phyloP scores from a whole-genome alignment of 1,284 basidiomycete genomes.

The Heterobasidion occidentale region DNA sequence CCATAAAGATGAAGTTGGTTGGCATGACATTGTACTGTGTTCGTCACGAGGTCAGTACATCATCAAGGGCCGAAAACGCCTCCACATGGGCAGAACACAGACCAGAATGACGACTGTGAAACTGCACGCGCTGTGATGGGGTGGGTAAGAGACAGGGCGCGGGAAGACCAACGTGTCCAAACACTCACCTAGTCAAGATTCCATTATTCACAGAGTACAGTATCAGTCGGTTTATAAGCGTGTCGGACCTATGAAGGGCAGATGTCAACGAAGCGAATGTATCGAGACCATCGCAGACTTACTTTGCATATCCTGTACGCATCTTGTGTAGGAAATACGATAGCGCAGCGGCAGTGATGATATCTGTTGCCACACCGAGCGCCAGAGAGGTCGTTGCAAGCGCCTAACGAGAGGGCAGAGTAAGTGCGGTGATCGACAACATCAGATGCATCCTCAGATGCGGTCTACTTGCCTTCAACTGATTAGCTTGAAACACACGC shows the following conservation, averaged over 20 bases:
- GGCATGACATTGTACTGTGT: conserved; percentile 49
- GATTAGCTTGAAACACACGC: conserved; percentile 14
- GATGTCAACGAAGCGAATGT: background rate
- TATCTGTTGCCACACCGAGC: conserved; percentile 37
- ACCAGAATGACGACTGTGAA: conserved; percentile 50
- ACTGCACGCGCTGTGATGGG: conserved; percentile 43
- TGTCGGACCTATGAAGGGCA: conserved; percentile 37
- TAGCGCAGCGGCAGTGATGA: conserved; percentile 37
- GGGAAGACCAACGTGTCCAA: conserved; percentile 1
- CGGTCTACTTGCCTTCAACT: conserved; percentile 9
- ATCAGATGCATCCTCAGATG: background rate
- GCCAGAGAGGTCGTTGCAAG: conserved; percentile 36
- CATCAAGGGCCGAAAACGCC: background rate
- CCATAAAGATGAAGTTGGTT: conserved; percentile 48
- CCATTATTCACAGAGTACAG: conserved; percentile 55
- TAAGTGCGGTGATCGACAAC: background rate
- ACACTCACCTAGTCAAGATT: conserved; percentile 45
- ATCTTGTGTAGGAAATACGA: conserved; percentile 45
- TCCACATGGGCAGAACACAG: conserved; percentile 12
- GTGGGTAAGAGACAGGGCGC: background rate
- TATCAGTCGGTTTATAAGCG: conserved; percentile 46
- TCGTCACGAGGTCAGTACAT: background rate
- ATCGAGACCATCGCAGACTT: background rate
- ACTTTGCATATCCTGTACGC: conserved; percentile 38
- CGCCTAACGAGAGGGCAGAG: conserved; percentile 16